Conservation (phyloP, 805 yeast genomes). For the Lachancea mirantina region DNA sequence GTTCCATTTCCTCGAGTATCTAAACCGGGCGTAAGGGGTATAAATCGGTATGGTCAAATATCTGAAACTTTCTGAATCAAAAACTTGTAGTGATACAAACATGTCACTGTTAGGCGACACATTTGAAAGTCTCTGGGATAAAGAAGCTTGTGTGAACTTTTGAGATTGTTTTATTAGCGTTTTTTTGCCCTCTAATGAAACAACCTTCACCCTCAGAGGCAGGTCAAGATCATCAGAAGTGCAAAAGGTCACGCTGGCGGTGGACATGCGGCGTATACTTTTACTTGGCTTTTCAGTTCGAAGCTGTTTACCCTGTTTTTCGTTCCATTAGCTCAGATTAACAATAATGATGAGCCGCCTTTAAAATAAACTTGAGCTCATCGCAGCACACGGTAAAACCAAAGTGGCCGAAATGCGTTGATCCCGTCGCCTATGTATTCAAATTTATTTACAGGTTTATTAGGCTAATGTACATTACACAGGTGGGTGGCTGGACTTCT, state of each 20-base stretch:
- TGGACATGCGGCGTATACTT: conserved; percentile 12
- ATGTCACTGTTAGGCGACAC: conserved; percentile 31
- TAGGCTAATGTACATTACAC: too few relatives aligned
- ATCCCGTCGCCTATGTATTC: too few relatives aligned
- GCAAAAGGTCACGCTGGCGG: conserved; percentile 45
- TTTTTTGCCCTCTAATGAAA: conserved; percentile 39
- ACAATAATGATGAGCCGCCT: too few relatives aligned
- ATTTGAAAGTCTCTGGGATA: conserved; percentile 36
- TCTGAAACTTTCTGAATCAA: conserved; percentile 35
- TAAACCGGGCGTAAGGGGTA: conserved; percentile 44
- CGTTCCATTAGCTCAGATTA: too few relatives aligned
- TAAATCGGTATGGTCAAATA: conserved; percentile 44
- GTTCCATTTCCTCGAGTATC: conserved; percentile 50
- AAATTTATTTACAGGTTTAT: too few relatives aligned
- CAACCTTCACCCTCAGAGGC: conserved; percentile 43
- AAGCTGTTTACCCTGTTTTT: too few relatives aligned
- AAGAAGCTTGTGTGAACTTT: conserved; percentile 41
- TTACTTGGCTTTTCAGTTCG: not conserved
- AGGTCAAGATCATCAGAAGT: conserved; percentile 48
- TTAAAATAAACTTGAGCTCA: too few relatives aligned
- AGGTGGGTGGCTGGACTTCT: too few relatives aligned
- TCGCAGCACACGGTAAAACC: too few relatives aligned
- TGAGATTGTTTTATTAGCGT: conserved; percentile 39
- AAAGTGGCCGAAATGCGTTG: too few relatives aligned
- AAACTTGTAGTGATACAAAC: conserved; percentile 41